These are phyloP conservation scores for Phytophthora pistaciae DNA, from an alignment of 352 stramenopile species.

Conservation along the genomic window DNA sequence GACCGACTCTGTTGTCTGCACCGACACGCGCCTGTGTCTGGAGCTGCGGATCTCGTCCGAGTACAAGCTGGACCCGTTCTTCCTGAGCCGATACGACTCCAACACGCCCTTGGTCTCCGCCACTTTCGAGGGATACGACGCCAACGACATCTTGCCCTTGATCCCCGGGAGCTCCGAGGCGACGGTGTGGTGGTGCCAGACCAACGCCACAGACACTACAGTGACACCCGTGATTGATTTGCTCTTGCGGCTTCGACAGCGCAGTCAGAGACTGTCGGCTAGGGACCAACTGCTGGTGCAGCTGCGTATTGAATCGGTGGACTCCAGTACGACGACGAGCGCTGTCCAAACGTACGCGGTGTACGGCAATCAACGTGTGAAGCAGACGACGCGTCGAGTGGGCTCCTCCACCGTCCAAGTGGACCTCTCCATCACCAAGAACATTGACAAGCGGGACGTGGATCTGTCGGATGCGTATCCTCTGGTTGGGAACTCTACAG, in stretches of 20 bases:
- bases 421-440: slow-evolving; percentile 28
- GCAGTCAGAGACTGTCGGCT: slow-evolving; percentile 37
- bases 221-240: slow-evolving; percentile 27
- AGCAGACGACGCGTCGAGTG: slow-evolving; percentile 22
- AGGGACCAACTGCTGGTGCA: slow-evolving; percentile 43
- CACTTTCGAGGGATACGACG: slow-evolving; percentile 34
- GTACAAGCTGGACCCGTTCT: slow-evolving; percentile 39
- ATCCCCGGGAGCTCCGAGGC: slow-evolving; percentile 9
- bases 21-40: slow-evolving; percentile 30
- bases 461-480: slow-evolving; percentile 36
- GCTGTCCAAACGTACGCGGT: slow-evolving; percentile 31
- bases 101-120: slow-evolving; percentile 22
- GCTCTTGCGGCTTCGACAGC: slow-evolving; percentile 45
- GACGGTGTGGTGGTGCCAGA: slow-evolving; percentile 45
- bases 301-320: slow-evolving; percentile 17
- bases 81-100: slow-evolving; percentile 38
- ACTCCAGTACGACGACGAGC: slow-evolving; percentile 10
- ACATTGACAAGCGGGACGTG: slow-evolving; percentile 22
- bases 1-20: background rate
- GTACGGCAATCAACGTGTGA: slow-evolving; percentile 43
- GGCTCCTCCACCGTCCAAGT: slow-evolving; percentile 27
- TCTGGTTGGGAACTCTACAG: slow-evolving; percentile 1
- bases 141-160: slow-evolving; percentile 23
- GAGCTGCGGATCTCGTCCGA: slow-evolving; percentile 38
- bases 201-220: background rate